Base-by-base conservation (phyloP, 2,329 filamentous ascomycete genomes). In the Acrocalymma vagum region DNA sequence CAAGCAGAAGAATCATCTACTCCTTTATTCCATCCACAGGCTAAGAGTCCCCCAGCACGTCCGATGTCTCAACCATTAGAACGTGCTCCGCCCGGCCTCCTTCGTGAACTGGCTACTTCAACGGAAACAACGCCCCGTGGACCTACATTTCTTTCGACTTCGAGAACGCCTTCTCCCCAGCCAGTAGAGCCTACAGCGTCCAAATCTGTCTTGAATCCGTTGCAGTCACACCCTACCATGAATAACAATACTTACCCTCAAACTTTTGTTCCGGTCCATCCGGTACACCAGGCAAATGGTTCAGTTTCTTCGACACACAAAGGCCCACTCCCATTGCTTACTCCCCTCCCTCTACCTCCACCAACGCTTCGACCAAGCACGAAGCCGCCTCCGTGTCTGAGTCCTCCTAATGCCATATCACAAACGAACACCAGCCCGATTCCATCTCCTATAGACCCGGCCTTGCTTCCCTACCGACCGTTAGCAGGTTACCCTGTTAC, bases 151-250 rank as follows among this genome's bases (percentile, higher is more conserved):
- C 54, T 67, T 10, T 67, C 66, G 5, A 54, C 62, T 17, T 51
- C 62, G 22, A 63, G 62, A 3, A 67, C 66, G 5, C 65, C 65
- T 4, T 67, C 63, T 5, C 65, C 64, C 9, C 63, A 63, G 8
- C 45, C 55, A 26, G 64, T 63, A n/a, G 56, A 62, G 21, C 38
- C 42, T n/a, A 48, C 46, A 9, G 53, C 59, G 26, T 55, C 51
- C 7, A 61, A 46, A 24, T 42, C 58, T 2, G 59, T 62, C n/a
- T 47, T 60, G 3, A 53, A 60, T 9, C 55, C 55, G 1, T 45
- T 63, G n/a, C 45, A 51, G 25, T 57, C 58, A 2, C 58, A 57
- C 9, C 50, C 57, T 3, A 44, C 57, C 9, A 50, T 51, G 25
- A 40, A 49, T 16, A 34, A 29, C 8, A 43, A 24, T 16, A 47